Evolutionary conservation across 352 stramenopile genomes (phyloP), one percentile per base, ranked within the genome.

Genomic region (Phytophthora nicotianae): DNA sequence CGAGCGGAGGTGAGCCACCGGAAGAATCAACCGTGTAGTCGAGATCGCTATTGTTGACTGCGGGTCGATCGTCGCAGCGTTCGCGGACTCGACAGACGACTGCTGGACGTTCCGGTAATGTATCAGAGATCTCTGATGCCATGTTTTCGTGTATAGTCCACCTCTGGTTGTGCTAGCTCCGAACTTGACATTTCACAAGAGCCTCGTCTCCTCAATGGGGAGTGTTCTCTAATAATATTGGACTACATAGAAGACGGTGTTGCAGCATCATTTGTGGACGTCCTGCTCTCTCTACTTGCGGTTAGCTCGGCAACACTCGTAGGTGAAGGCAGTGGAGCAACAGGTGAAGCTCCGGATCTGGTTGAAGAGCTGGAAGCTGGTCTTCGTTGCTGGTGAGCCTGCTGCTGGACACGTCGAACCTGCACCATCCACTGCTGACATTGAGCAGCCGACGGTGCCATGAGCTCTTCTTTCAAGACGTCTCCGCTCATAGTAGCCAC

Each of bases 371-470:
- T 68, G n/a, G 35, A 60, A 17, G 24, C 59, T 10, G 49, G 45
- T 50, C 49, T 65, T 5, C 60, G 61, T 56, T 70, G 60, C 10
- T 73, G 65, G 33, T 75, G 72, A 13, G 69, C 76, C 17, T 76
- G 65, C 4, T 79, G 69, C 38, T 83, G 68, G 0, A 72, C 70
- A 4, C 72, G 65, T 32, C 50, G 71, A 8, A 93, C 68, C 4
- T 77, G 63, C 8, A 74, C 55, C 9, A 93, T 76, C 68, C 81
- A 91, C 50, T 86, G 68, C 51, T 81, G 67, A 26, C 84, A 91
- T 50, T 87, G 77, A 50, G 78, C 75, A 5, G 79, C 68, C 2
- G 84, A 90, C 24, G 82, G 72, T 24, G 82, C 84, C 84, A 91
- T 93, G 41, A 91, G 75, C 54, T 93, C 75, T 58, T 90, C 74